Percentiles rank a stretch among this genome's conserved stretches.
These are phyloP conservation scores for Colletotrichum limetticola DNA, from an alignment of 2,329 filamentous ascomycete species.

Conservation along the genomic window DNA sequence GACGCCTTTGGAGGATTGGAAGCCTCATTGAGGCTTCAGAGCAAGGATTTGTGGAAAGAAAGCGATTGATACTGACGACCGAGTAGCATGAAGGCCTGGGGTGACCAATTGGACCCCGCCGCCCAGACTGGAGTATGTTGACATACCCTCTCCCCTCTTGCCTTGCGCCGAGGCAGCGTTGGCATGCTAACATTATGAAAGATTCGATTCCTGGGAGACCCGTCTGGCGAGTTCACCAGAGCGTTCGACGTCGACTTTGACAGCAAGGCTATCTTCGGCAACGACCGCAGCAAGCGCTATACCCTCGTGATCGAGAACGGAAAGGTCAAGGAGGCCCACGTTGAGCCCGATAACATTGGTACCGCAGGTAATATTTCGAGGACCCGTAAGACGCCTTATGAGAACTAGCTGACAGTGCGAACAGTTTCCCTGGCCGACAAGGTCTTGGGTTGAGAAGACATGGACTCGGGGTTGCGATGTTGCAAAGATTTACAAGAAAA, in stretches of 20 bases:
- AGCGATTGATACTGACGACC: slow-evolving; percentile 24
- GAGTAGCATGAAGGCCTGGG: slow-evolving; percentile 91
- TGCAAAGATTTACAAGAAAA: neutral
- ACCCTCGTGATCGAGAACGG: slow-evolving; percentile 85
- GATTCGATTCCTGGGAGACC: slow-evolving; percentile 92
- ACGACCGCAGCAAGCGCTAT: slow-evolving; percentile 86
- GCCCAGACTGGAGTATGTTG: slow-evolving; percentile 78
- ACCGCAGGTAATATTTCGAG: slow-evolving; percentile 69
- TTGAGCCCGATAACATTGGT: slow-evolving; percentile 91
- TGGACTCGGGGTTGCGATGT: neutral
- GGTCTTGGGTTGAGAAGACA: slow-evolving; percentile 50
- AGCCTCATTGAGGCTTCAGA: neutral
- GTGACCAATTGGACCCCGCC: slow-evolving; percentile 77
- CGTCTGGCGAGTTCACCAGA: slow-evolving; percentile 81
- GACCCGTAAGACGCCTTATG: slow-evolving; percentile 5
- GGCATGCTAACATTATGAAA: slow-evolving; percentile 47
- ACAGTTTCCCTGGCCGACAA: slow-evolving; percentile 63
- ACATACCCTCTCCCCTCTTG: too few species aligned
- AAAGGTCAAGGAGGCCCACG: slow-evolving; percentile 81
- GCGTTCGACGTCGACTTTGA: slow-evolving; percentile 88
- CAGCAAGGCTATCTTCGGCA: slow-evolving; percentile 81
- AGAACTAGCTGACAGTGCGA: neutral
- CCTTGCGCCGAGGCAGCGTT: neutral
- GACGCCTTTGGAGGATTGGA: too few species aligned
- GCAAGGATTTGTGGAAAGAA: neutral